A percentile compares a stretch with the other conserved stretches of the same genome.
These are phyloP conservation scores for Clarireedia homoeocarpa DNA, from an alignment of 2,329 filamentous ascomycete species.

Conservation along the genomic window DNA sequence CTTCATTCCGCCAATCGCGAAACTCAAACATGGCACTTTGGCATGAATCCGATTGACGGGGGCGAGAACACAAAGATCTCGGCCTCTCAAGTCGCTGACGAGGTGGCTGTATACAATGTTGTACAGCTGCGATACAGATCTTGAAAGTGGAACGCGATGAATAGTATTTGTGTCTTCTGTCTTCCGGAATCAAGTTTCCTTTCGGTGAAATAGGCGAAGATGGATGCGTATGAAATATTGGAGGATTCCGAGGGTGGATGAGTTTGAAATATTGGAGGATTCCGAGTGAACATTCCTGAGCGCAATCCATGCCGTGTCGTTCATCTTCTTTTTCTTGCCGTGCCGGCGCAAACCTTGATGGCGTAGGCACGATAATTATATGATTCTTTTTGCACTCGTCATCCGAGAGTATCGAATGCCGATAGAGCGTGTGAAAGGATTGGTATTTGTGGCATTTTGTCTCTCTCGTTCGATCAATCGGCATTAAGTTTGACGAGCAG, in stretches of 20 bases:
- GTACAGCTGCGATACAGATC: not conserved
- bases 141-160: not conserved
- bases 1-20: too few relatives aligned
- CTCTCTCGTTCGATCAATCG: too few relatives aligned
- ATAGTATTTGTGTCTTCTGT: not conserved
- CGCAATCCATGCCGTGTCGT: too few relatives aligned
- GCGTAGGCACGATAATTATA: too few relatives aligned
- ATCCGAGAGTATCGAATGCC: too few relatives aligned
- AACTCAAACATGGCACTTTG: not conserved
- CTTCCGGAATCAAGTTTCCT: not conserved
- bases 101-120: not conserved
- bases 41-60: not conserved
- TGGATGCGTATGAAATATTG: not conserved
- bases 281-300: not conserved
- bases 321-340: too few relatives aligned
- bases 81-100: not conserved
- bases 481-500: too few relatives aligned
- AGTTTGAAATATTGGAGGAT: not conserved
- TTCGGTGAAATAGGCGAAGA: not conserved
- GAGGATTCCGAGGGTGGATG: not conserved
- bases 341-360: too few relatives aligned
- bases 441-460: too few relatives aligned
- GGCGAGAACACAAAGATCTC: too few relatives aligned
- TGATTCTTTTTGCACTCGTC: too few relatives aligned
- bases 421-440: too few relatives aligned